Conservation (phyloP, 169 alveolate genomes). For the Plasmodium coatneyi region DNA sequence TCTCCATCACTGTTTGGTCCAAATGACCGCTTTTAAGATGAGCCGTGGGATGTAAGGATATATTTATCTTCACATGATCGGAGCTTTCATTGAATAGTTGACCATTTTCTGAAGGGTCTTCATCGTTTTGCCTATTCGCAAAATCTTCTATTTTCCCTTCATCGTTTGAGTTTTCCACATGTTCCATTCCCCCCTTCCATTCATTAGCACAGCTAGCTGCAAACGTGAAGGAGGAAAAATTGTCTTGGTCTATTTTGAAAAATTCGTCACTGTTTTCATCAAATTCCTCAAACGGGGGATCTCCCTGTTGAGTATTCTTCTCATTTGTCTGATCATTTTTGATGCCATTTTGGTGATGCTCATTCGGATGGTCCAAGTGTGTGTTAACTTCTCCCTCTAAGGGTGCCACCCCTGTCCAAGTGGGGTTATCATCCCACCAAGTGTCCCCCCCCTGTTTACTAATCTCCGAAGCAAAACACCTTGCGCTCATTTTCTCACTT, state of each 20-base stretch:
- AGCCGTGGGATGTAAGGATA: neutral
- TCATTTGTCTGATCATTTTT: neutral
- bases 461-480: neutral
- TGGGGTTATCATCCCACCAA: neutral
- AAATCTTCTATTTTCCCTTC: neutral
- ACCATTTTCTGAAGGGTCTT: neutral
- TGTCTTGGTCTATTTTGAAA: constrained; percentile 55
- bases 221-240: constrained; percentile 42
- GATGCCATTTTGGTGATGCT: neutral
- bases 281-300: neutral
- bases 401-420: neutral
- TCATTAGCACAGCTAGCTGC: constrained; percentile 1
- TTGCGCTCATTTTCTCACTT: neutral
- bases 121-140: neutral
- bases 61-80: neutral
- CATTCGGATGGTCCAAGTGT: neutral
- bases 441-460: neutral
- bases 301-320: neutral
- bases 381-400: neutral
- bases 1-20: neutral
- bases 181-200: neutral
- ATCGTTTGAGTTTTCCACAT: neutral
- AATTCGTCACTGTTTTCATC: constrained; percentile 26
- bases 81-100: neutral
- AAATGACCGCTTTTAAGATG: neutral